Base-by-base conservation (phyloP, 2,329 filamentous ascomycete species). In the Stachybotrys elegans region DNA sequence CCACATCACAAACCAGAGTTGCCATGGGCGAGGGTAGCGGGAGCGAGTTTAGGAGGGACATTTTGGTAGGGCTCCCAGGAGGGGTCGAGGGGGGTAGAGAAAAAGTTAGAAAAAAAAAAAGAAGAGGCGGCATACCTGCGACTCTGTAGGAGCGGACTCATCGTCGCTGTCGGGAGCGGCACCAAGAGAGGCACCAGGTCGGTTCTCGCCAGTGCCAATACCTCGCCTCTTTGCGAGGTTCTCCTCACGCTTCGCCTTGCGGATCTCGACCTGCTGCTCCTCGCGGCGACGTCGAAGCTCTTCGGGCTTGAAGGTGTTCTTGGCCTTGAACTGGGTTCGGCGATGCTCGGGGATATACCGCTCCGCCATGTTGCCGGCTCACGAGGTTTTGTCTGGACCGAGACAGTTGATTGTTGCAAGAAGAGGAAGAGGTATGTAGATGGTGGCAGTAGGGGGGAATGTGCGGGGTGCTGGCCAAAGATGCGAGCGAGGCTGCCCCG, bases 311-410 rank as follows among this genome's bases (percentile, higher is more conserved):
- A 98, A 97, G 62, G 89, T 89, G 72, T 88, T 92, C 81, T 96
- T 96, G 44, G 93, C 93, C 86, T 98, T 98, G 84, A 95, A 98
- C 76, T 95, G 91, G 55, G 89, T 96, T 66, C 93, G 91, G 70
- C 93, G 90, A 78, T 98, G 93, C 77, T 98, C 93, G 69, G 93
- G 93, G 64, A 98, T 98, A 77, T 96, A 98, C 63, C 93, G 88
- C 70, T 98, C 93, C 70, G 93, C 87, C 93, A 98, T 98, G 73
- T 60, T 84, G 69, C 66, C 66, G 64, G 64, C 45, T 25, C 7
- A 20, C 12, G 21, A 36, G 21, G 21, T 36, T 36, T 36, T 16
- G 34, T 20, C 36, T 44, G 43, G 46, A n/a, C 42, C 29, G 36
- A 34, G 37, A 51, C 37, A 19, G 38, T 47, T 53, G 50, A 43